Base-by-base conservation (phyloP, 83 land plant genomes). In the Diphasiastrum complanatum region DNA sequence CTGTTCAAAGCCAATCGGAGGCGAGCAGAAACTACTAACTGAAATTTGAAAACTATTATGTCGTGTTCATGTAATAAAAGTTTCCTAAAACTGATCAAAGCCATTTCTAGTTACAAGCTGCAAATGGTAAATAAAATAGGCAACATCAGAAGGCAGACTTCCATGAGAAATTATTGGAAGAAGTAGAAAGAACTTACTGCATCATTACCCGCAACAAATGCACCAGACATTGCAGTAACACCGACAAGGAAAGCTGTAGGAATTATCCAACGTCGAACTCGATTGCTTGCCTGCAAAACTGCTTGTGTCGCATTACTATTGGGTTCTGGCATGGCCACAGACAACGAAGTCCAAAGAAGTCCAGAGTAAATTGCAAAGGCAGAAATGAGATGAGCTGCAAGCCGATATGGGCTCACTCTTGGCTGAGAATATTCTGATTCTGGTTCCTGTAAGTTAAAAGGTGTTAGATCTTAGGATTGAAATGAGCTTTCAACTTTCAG, bases 191-290 rank as follows among this genome's bases (percentile, higher is more conserved):
- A 63, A 31, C 85, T 61, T 82, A 93, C 99, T 47, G 96, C 99
- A 78, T 93, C 99, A 75, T 93, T 93, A 70, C 99, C 96, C 19
- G 99, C 99, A 68, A 93, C 96, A 79, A 89, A 93, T 19, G 99
- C 99, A 34, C 99, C 99, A 46, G 96, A 93, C 27, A 91, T 52
- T 50, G 99, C 96, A 51, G 99, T 93, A 16, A 93, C 29, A 32
- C 97, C 99, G 47, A 93, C 86, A 57, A 93, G 54, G 16, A 76
- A 52, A 67, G 89, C 75, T 0, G 86, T 64, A 63, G 97, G 99
- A 40, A 89, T 60, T 29, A 85, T 96, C n/a, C 85, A 50, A 23
- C 69, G 72, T 51, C 83, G 75, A 22, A 89, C 81, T 73, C 69
- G 79, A 23, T 30, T 25, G 40, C 81, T 83, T 37, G 84, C 78